Evolutionary conservation across 73 alveolate genomes (phyloP).

Genomic region (Tetrahymena borealis): DNA sequence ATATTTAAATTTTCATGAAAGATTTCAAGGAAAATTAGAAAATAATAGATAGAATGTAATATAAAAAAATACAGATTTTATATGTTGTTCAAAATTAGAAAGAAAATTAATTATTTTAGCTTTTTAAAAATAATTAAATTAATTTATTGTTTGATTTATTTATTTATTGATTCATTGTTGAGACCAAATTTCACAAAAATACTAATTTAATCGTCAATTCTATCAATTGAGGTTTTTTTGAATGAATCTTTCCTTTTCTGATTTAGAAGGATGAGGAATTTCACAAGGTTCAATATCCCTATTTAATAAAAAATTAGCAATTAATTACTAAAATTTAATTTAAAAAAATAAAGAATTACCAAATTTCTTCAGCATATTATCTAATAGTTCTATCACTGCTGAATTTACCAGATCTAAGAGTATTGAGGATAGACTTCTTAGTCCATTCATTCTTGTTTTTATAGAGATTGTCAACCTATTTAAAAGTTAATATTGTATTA

Average conservation of each 20-base stretch:
- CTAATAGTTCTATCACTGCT: conserved; percentile 61
- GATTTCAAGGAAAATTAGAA: no score
- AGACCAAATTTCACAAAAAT: no score
- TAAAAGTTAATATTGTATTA: background rate
- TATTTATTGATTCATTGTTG: background rate
- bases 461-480: conserved; percentile 40
- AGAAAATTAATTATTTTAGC: no score
- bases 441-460: conserved; percentile 47
- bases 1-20: no score
- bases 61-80: no score
- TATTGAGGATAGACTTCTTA: conserved; percentile 49
- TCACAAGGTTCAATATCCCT: background rate
- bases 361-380: conserved; percentile 57
- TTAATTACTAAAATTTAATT: background rate
- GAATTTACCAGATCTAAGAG: conserved; percentile 51
- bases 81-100: no score
- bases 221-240: background rate
- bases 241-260: background rate
- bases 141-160: no score
- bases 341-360: conserved; percentile 15
- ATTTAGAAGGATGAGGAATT: background rate
- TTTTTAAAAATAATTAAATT: no score
- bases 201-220: no score
- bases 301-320: background rate
- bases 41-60: no score